Base-by-base conservation (phyloP, 2,329 filamentous ascomycete genomes). In the Penicillium sp. region DNA sequence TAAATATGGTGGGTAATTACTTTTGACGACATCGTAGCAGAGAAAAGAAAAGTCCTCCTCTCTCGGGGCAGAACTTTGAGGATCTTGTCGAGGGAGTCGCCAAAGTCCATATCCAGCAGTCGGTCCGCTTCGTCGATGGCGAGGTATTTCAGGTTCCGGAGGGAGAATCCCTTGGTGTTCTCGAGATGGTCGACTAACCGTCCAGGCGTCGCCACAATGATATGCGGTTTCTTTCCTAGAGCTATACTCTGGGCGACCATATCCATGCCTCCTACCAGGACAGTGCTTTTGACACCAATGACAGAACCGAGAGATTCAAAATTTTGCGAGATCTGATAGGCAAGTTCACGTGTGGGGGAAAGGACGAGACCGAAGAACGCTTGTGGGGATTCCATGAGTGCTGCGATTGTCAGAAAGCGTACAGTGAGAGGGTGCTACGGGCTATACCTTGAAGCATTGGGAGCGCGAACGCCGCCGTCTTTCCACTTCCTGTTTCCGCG, bases 41-140 rank as follows among this genome's bases (percentile, higher is more conserved):
- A 95, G 83, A 97, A 98, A 47, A 99, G 89, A 73, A 90, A 95
- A 0, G 95, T 98, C 46, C 89, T 80, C 48, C 87, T 86, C 72
- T 93, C 89, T 46, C 88, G 83, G 0, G 93, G 93, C 5, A 97
- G 82, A 29, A 96, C 92, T 77, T 95, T 94, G 56, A 98, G 85
- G 58, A 97, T 92, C 79, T 96, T 97, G 78, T 97, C 92, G 44
- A 98, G 87, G 23, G 93, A 90, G 2, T 93, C 92, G 0, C 93
- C 93, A 69, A 98, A 98, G 76, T 97, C 93, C 75, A 97, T 89
- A 73, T 99, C 95, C 1, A 98, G 86, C 9, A 98, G 84, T 62
- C 93, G 85, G 76, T 98, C 94, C 26, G 94, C 94, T 80, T 97
- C 94, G 73, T 97, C 94, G 87, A 98, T 93, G 64, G 97, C 93